These are phyloP conservation scores for Penicillium taxi DNA, from an alignment of 495 filamentous ascomycete genomes.

Conservation along the genomic window DNA sequence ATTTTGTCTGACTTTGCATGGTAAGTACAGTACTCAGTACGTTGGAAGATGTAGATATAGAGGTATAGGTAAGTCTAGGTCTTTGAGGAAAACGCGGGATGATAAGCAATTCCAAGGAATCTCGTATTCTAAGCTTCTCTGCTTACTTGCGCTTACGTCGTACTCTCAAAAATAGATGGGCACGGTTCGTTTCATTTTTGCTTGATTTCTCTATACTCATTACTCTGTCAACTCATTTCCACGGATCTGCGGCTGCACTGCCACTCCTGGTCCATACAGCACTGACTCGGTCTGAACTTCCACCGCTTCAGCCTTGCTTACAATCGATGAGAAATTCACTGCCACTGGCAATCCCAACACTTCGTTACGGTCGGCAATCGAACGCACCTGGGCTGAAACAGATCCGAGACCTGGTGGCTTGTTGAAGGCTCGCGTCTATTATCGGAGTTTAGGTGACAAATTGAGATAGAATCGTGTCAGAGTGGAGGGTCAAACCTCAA, in stretches of 20 bases:
- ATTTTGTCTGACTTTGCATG: slow-evolving; percentile 37
- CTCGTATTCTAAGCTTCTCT: no score
- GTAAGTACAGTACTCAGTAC: background rate
- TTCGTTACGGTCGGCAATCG: slow-evolving; percentile 33
- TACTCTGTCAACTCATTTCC: no score
- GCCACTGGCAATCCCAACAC: slow-evolving; percentile 16
- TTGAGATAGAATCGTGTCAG: no score
- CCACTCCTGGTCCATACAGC: slow-evolving; percentile 24
- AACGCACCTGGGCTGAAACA: slow-evolving; percentile 25
- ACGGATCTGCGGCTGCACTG: slow-evolving; percentile 31
- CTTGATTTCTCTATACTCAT: background rate
- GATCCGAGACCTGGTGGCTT: slow-evolving; percentile 24
- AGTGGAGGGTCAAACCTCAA: slow-evolving; percentile 24
- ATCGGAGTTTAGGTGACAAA: no score
- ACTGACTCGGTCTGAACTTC: slow-evolving; percentile 27
- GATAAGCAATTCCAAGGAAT: no score
- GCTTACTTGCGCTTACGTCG: no score
- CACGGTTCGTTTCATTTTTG: background rate
- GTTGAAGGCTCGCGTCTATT: slow-evolving; percentile 32
- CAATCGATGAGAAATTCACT: slow-evolving; percentile 17
- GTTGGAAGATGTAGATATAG: slow-evolving; percentile 1
- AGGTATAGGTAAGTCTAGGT: no score
- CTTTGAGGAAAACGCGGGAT: no score
- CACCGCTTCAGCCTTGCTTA: slow-evolving; percentile 30
- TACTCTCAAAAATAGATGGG: no score